phyloP scores from a whole-genome alignment of 495 filamentous ascomycete genomes.

The Penicillium mononematosum region DNA sequence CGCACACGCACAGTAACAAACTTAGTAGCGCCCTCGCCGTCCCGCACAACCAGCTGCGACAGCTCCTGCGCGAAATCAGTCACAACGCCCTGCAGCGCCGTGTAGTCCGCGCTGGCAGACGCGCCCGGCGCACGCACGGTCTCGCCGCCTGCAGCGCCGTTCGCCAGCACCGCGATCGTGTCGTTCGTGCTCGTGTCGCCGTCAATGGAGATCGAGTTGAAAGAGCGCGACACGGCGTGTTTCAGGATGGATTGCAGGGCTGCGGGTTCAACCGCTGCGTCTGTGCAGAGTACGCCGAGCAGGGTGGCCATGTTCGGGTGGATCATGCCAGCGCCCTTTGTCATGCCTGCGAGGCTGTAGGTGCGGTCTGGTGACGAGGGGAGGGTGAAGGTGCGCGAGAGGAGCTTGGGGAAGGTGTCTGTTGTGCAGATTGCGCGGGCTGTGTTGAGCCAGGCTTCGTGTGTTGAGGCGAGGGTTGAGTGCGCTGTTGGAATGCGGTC shows the following conservation, averaged over 20 bases:
- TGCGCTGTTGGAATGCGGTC: constrained; percentile 75
- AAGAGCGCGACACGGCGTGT: constrained; percentile 75
- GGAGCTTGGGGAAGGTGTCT: constrained; percentile 97
- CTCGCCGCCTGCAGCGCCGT: constrained; percentile 82
- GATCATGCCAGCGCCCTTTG: constrained; percentile 99
- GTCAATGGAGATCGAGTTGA: constrained; percentile 97
- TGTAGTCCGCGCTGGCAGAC: constrained; percentile 59
- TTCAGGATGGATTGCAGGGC: constrained; percentile 69
- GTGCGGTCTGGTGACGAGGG: constrained; percentile 70
- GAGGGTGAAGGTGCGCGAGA: constrained; percentile 78
- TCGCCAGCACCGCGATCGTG: constrained; percentile 89
- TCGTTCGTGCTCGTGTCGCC: constrained; percentile 98
- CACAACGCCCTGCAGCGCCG: constrained; percentile 64
- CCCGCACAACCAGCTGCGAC: constrained; percentile 88
- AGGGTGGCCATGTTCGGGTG: constrained; percentile 99
- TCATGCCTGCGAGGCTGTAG: constrained; percentile 91
- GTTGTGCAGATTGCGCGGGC: constrained; percentile 97
- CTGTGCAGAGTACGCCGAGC: constrained; percentile 89
- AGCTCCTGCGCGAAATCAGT: constrained; percentile 78
- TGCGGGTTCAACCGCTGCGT: constrained; percentile 72
- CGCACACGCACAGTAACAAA: constrained; percentile 91
- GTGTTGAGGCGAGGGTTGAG: constrained; percentile 63
- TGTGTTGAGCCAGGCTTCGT: constrained; percentile 81
- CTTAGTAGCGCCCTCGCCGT: constrained; percentile 97
- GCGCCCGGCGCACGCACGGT: constrained; percentile 34